Evolutionary conservation across 176 grass and related monocot species (phyloP), one percentile per base, ranked within the genome.

Genomic region (Musa beccarii): DNA sequence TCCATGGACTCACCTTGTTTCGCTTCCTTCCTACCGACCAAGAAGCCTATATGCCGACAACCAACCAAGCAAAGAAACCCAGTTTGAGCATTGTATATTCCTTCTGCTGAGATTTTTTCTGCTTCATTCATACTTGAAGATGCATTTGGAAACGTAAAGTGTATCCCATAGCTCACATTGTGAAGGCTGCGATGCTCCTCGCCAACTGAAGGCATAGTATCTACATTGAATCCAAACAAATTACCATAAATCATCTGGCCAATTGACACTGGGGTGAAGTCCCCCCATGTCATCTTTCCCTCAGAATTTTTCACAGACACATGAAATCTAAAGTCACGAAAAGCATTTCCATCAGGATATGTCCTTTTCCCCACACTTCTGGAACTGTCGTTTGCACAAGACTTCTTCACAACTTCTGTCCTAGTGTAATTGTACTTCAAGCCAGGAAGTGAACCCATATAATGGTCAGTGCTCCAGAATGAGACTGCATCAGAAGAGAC

Each of bases 11-110:
- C 59, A 23, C 77, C 71, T 80, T 81, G 74, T 69, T 68, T 43
- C n/a, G 0, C 8, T 80, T 72, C 54, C 22, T 81, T 68, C 24
- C 0, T 24, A 53, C 7, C 3, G 52, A 28, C 26, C 11, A 19
- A 61, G 21, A 51, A 75, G 53, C 16, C 25, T 0, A 77, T 53
- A 74, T 29, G 11, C 53, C 83, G 78, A 78, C 93, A 97, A 2
- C 85, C 93, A 0, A 90, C 66, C 86, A 97, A 74, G 78, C 86
- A 97, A 71, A 97, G 77, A 54, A 82, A 88, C 9, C 93, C 90
- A 1, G 85, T 84, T 73, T 78, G 28, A 23, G 87, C 59, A 66
- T 97, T 85, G 79, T 97, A 97, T 63, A 89, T 79, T 81, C 90
- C 93, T 84, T 97, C 93, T 0, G 90, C 88, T 1, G 79, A 81